A percentile compares a stretch with the other conserved stretches of the same genome.
Evolutionary conservation across 352 stramenopile genomes (phyloP).

Genomic region (Achlya hypogyna): DNA sequence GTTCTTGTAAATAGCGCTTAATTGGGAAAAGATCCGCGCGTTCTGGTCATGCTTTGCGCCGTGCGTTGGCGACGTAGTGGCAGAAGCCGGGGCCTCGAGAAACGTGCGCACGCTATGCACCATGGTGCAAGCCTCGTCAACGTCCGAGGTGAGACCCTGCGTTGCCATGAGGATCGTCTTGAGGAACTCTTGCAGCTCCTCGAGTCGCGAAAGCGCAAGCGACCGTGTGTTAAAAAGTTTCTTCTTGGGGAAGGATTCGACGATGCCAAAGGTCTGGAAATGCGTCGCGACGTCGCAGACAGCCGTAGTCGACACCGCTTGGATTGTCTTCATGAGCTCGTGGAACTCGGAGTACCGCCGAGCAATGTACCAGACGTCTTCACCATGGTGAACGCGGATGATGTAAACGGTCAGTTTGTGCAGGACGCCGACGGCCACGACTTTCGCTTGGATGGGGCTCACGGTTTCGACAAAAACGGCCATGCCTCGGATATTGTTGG

Average conservation of each 20-base stretch:
- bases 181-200: conserved; percentile 11
- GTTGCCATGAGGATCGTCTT: conserved; percentile 12
- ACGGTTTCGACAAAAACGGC: not conserved
- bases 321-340: conserved; percentile 10
- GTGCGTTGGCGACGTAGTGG: not conserved
- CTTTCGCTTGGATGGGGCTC: not conserved
- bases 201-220: not conserved
- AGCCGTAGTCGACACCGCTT: not conserved
- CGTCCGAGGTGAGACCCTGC: not conserved
- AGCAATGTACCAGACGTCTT: not conserved
- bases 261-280: not conserved
- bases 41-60: not conserved
- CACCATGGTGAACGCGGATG: not conserved
- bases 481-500: too few relatives aligned
- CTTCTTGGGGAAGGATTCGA: not conserved
- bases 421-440: conserved; percentile 9
- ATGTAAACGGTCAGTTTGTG: conserved; percentile 7
- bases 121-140: not conserved
- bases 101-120: not conserved
- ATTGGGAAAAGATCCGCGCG: not conserved
- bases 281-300: not conserved
- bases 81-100: not conserved
- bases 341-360: conserved; percentile 15
- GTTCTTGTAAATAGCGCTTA: not conserved
- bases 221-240: not conserved